Evolutionary conservation across 176 grass and related monocot genomes (phyloP).

Genomic region (Cenchrus purpureus): DNA sequence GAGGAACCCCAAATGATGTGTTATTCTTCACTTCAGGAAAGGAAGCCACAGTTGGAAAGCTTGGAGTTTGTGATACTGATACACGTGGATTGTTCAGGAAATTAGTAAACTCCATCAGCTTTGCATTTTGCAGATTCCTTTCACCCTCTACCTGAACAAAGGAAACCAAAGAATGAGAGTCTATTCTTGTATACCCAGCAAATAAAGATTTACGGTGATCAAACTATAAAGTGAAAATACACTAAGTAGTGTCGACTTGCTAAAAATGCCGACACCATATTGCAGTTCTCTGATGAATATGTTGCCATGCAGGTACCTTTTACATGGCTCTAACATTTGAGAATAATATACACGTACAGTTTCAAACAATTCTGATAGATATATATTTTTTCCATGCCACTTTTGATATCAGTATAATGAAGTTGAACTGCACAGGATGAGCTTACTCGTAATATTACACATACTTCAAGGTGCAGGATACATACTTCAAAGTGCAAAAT

Average conservation of each 20-base stretch:
- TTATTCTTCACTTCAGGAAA: conserved; percentile 52
- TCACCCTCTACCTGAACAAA: conserved; percentile 78
- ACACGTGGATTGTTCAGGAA: conserved; percentile 58
- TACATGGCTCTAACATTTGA: background rate
- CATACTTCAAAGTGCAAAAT: background rate
- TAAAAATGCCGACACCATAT: background rate
- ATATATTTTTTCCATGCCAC: background rate
- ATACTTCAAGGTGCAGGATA: background rate
- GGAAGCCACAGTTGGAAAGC: conserved; percentile 39
- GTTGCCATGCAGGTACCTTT: background rate
- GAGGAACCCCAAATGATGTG: conserved; percentile 48
- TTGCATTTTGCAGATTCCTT: conserved; percentile 77
- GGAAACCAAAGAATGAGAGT: conserved; percentile 18
- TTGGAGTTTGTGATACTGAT: conserved; percentile 43
- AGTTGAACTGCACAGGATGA: background rate
- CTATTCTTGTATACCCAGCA: conserved; percentile 17
- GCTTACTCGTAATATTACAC: background rate
- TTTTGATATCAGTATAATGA: background rate
- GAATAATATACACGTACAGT: background rate
- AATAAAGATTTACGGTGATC: conserved; percentile 5
- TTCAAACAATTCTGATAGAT: background rate
- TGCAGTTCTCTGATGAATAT: background rate
- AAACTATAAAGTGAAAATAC: conserved; percentile 2
- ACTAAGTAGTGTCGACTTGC: background rate
- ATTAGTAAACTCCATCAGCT: conserved; percentile 85